Evolutionary conservation across 805 yeast genomes (phyloP).

Genomic region (Saturnispora galanensis): DNA sequence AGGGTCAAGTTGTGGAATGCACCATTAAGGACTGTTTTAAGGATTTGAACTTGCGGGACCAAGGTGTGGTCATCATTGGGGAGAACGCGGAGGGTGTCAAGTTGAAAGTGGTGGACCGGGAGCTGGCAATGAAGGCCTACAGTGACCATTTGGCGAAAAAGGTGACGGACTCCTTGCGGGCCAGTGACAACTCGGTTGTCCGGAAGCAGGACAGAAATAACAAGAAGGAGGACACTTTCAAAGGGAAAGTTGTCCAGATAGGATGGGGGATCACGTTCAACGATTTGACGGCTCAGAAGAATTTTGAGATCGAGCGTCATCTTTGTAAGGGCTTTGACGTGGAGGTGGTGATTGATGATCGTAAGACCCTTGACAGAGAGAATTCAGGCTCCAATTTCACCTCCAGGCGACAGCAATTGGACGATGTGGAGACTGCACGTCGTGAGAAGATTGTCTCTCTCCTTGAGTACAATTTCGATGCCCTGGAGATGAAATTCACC

Average conservation of each 20-base stretch:
- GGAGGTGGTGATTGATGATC: conserved; percentile 33
- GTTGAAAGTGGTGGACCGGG: conserved; percentile 19
- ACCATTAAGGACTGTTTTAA: conserved; percentile 10
- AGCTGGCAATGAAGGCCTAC: conserved; percentile 20
- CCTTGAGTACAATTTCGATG: conserved; percentile 18
- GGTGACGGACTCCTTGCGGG: conserved; percentile 13
- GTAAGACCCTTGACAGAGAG: conserved; percentile 19
- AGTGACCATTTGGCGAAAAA: conserved; percentile 19
- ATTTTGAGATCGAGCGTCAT: conserved; percentile 37
- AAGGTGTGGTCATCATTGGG: conserved; percentile 21
- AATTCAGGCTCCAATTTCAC: conserved; percentile 2
- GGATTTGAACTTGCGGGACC: conserved; percentile 17
- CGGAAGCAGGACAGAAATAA: conserved; percentile 10
- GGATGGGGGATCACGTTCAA: conserved; percentile 49
- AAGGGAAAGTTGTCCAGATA: conserved; percentile 34
- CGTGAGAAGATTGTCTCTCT: conserved; percentile 26
- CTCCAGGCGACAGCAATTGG: conserved; percentile 8
- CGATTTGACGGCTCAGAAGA: conserved; percentile 45
- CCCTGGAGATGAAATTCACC: conserved; percentile 20
- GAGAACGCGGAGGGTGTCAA: conserved; percentile 8
- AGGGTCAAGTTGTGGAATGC: conserved; percentile 12
- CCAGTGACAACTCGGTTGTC: conserved; percentile 12
- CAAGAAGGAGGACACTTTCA: conserved; percentile 3
- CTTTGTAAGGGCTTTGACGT: conserved; percentile 35
- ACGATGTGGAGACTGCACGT: conserved; percentile 26